phyloP scores from a whole-genome alignment of 768 basidiomycete species.

The Filobasidium floriforme region DNA sequence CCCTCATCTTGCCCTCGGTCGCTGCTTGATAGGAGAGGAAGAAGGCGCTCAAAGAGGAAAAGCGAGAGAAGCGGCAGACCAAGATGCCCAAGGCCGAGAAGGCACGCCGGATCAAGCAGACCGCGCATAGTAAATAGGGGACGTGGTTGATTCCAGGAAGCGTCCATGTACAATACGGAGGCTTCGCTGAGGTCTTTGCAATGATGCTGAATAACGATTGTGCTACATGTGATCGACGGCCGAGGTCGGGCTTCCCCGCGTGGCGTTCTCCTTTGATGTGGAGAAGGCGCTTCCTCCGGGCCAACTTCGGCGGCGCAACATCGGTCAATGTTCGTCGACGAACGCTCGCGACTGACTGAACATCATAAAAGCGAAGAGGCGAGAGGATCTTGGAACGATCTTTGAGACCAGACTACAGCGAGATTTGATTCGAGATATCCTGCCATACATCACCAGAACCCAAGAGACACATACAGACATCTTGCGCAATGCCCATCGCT shows the following conservation, averaged over 20 bases:
- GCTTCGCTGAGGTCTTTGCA: background rate
- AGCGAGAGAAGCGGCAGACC: constrained; percentile 74
- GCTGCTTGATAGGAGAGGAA: constrained; percentile 67
- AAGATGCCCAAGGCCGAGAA: constrained; percentile 97
- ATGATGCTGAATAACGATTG: too few species aligned
- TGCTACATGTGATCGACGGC: too few species aligned
- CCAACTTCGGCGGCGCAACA: too few species aligned
- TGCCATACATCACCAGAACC: background rate
- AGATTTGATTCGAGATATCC: background rate
- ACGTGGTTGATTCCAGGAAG: background rate
- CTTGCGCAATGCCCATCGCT: constrained; percentile 3
- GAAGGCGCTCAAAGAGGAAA: constrained; percentile 75
- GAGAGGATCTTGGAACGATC: too few species aligned
- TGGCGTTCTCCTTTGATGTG: too few species aligned
- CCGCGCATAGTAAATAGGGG: constrained; percentile 6
- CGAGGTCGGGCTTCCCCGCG: too few species aligned
- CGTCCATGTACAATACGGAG: background rate
- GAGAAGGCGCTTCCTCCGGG: too few species aligned
- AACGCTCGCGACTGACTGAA: too few species aligned
- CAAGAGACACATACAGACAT: background rate
- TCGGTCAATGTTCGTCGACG: too few species aligned
- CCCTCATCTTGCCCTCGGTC: background rate
- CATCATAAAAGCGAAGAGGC: too few species aligned
- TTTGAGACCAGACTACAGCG: too few species aligned
- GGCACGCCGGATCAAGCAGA: constrained; percentile 66